Percentiles rank a stretch among this genome's conserved stretches.
phyloP scores from a whole-genome alignment of 768 basidiomycete species.

The Hericium alpestre region DNA sequence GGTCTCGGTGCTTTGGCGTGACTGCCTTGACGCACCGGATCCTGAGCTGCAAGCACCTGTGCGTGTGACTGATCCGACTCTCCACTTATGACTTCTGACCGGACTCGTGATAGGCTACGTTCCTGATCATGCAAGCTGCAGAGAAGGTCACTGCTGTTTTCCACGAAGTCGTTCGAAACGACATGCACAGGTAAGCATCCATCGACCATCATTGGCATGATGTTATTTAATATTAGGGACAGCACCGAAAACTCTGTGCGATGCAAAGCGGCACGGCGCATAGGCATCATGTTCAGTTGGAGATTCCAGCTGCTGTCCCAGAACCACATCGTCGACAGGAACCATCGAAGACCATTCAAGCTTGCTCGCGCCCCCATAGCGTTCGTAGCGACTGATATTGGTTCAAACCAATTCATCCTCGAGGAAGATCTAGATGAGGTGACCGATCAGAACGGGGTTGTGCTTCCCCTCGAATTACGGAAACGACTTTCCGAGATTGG shows the following conservation, averaged over 20 bases:
- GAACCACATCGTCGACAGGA: slow-evolving; percentile 47
- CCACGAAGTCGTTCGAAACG: slow-evolving; percentile 1
- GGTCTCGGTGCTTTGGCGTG: slow-evolving; percentile 47
- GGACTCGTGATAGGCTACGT: background rate
- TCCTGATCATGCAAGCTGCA: slow-evolving; percentile 23
- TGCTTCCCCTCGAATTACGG: slow-evolving; percentile 52
- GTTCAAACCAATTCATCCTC: slow-evolving; percentile 46
- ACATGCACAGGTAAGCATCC: slow-evolving; percentile 6
- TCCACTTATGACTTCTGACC: background rate
- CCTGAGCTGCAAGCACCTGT: slow-evolving; percentile 39
- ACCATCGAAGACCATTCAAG: slow-evolving; percentile 57
- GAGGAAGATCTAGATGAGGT: slow-evolving; percentile 41
- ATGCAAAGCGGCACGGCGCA: slow-evolving; percentile 41
- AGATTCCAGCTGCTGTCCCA: slow-evolving; percentile 61
- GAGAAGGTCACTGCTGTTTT: background rate
- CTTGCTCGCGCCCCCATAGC: slow-evolving; percentile 58
- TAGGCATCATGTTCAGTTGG: slow-evolving; percentile 52
- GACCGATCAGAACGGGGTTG: slow-evolving; percentile 32
- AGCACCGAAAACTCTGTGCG: slow-evolving; percentile 42
- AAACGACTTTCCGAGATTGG: slow-evolving; percentile 64
- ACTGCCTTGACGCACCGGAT: slow-evolving; percentile 31
- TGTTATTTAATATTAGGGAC: background rate
- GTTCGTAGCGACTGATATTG: slow-evolving; percentile 69
- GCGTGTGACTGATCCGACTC: slow-evolving; percentile 14
- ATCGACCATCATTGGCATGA: background rate